These are phyloP conservation scores for Gymnopilus dilepis DNA, from an alignment of 768 basidiomycete genomes.

Conservation along the genomic window DNA sequence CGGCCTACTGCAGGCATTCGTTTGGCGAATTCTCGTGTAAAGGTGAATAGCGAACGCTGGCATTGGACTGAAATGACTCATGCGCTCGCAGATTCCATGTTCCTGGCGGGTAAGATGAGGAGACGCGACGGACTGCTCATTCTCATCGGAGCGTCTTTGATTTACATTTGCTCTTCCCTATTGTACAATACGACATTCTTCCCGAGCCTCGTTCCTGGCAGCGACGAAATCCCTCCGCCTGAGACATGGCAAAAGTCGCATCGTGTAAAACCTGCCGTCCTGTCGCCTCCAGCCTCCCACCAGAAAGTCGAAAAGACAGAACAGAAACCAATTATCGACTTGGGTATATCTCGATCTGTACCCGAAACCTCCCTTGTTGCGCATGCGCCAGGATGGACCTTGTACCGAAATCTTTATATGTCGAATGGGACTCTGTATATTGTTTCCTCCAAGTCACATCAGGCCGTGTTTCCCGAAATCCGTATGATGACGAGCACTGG, in stretches of 20 bases:
- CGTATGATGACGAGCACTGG: constrained; percentile 73
- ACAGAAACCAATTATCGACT: constrained; percentile 6
- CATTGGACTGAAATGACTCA: background rate
- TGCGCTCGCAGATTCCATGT: background rate
- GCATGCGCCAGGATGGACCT: constrained; percentile 85
- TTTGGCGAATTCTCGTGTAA: background rate
- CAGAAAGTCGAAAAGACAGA: background rate
- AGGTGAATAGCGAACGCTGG: background rate
- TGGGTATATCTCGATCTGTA: constrained; percentile 25
- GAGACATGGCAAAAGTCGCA: background rate
- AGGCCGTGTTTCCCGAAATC: constrained; percentile 43
- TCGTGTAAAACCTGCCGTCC: background rate
- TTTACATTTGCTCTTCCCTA: constrained; percentile 22
- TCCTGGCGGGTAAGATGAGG: constrained; percentile 2
- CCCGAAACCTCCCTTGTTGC: constrained; percentile 59
- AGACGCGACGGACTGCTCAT: constrained; percentile 25
- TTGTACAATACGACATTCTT: constrained; percentile 8
- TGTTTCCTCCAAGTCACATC: constrained; percentile 39
- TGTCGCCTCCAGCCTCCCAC: background rate
- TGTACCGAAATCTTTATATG: constrained; percentile 85
- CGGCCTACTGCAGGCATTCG: background rate
- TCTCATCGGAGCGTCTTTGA: constrained; percentile 24
- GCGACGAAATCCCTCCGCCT: background rate
- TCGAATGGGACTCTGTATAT: constrained; percentile 82
- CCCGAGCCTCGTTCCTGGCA: background rate